These are phyloP conservation scores for Globisporangium barbulae DNA, from an alignment of 352 stramenopile genomes.

Conservation along the genomic window DNA sequence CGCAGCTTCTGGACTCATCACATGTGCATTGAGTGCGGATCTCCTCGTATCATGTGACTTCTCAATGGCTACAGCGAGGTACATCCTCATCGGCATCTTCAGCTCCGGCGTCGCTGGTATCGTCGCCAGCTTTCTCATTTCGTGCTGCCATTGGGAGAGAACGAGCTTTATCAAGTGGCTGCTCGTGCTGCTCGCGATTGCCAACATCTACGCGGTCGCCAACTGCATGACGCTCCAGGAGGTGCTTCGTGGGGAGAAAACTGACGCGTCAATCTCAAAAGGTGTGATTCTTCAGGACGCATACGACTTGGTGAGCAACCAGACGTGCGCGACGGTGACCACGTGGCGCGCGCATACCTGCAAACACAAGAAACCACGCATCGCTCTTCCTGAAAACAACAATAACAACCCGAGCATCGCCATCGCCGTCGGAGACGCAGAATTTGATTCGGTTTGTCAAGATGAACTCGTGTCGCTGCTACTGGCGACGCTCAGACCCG, in stretches of 20 bases:
- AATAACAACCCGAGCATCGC: neutral
- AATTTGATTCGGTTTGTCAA: conserved; percentile 23
- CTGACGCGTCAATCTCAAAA: neutral
- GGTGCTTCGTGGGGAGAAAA: neutral
- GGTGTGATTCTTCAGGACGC: conserved; percentile 10
- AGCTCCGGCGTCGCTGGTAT: conserved; percentile 6
- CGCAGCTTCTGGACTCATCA: conserved; percentile 9
- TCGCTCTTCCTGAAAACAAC: neutral
- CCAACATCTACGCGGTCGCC: conserved; percentile 23
- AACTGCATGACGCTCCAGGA: conserved; percentile 9
- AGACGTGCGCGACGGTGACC: conserved; percentile 19
- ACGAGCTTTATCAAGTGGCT: conserved; percentile 25
- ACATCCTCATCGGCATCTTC: conserved; percentile 8
- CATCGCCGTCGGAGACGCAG: neutral
- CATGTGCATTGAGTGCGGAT: conserved; percentile 20
- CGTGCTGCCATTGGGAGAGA: conserved; percentile 19
- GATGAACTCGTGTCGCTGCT: conserved; percentile 24
- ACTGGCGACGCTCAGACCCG: conserved; percentile 12
- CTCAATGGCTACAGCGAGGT: neutral
- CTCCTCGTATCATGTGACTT: conserved; percentile 29
- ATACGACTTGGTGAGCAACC: conserved; percentile 20
- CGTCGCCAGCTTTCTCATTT: conserved; percentile 11
- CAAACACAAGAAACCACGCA: neutral
- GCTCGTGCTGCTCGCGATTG: conserved; percentile 26
- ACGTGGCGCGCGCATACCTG: conserved; percentile 18